Conservation (phyloP, 1,284 basidiomycete genomes). For the Cerrena zonata region DNA sequence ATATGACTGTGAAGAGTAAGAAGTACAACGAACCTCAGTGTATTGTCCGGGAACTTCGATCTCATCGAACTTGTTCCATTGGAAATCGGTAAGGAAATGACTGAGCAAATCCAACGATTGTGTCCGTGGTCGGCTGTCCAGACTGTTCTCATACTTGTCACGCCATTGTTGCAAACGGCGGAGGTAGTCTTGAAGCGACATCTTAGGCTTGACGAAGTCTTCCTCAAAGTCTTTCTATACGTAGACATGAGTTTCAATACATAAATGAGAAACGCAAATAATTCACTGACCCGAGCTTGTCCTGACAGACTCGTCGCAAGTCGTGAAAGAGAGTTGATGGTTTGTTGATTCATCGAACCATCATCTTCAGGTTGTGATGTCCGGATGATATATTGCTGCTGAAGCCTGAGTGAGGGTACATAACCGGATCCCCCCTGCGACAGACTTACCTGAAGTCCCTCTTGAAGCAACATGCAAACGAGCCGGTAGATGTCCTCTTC, state of each 20-base stretch:
- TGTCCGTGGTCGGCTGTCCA: constrained; percentile 79
- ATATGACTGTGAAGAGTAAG: neutral
- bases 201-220: constrained; percentile 82
- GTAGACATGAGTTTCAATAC: neutral
- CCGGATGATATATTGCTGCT: constrained; percentile 67
- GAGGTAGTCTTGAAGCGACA: constrained; percentile 84
- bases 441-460: constrained; percentile 58
- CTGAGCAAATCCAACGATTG: constrained; percentile 88
- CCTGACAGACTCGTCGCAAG: constrained; percentile 57
- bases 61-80: constrained; percentile 96
- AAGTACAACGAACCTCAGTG: constrained; percentile 62
- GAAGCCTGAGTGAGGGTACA: neutral
- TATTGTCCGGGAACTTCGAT: constrained; percentile 99
- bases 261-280: neutral
- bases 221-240: constrained; percentile 82
- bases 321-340: constrained; percentile 60
- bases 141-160: constrained; percentile 81
- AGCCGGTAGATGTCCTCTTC: constrained; percentile 97
- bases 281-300: constrained; percentile 54
- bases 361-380: constrained; percentile 71
- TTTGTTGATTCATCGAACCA: constrained; percentile 59
- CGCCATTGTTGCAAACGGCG: constrained; percentile 88
- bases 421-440: neutral
- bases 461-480: constrained; percentile 77
- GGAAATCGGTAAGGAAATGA: constrained; percentile 96